Conservation (phyloP, 202 grass and related monocot species). For the Schoenoplectus tabernaemontani region DNA sequence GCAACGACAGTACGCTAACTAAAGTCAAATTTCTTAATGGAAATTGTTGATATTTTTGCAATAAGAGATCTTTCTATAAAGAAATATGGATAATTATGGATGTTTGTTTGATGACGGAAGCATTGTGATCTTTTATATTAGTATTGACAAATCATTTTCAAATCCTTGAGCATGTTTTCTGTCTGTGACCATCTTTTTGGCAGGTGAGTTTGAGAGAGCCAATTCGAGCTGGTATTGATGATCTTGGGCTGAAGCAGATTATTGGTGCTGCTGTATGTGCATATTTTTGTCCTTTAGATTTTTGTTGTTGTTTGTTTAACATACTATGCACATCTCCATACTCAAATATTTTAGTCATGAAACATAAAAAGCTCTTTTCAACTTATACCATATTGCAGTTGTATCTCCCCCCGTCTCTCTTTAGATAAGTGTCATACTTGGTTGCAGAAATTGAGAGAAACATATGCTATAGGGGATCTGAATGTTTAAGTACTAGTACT, state of each 20-base stretch:
- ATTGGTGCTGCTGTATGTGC: conserved; percentile 65
- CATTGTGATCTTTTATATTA: neutral
- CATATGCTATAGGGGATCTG: neutral
- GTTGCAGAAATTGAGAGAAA: neutral
- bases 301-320: conserved; percentile 9
- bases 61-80: neutral
- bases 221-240: conserved; percentile 57
- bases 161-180: neutral
- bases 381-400: neutral
- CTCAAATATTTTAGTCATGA: neutral
- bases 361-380: neutral
- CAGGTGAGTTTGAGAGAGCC: conserved; percentile 78
- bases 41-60: neutral
- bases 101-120: neutral
- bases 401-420: neutral
- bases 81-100: neutral
- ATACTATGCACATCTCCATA: neutral
- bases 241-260: conserved; percentile 69
- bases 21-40: neutral
- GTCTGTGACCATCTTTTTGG: neutral
- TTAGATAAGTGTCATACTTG: neutral
- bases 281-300: conserved; percentile 3
- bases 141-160: neutral
- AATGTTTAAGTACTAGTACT: neutral
- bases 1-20: neutral